Base-by-base conservation (phyloP, 768 basidiomycete species). In the Omphalotus guepiniiformis region DNA sequence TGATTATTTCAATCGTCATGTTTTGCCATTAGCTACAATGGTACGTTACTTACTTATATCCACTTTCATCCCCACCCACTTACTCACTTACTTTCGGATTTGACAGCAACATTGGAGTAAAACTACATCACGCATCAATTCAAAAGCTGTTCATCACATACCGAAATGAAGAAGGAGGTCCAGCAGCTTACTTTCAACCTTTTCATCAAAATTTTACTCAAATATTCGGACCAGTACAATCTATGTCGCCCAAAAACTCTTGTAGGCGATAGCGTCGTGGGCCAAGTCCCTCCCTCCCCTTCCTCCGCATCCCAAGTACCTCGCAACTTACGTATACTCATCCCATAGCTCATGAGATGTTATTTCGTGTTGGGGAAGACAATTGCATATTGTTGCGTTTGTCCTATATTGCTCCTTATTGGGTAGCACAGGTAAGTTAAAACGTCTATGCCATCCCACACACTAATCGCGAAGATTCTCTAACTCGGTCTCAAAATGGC, bases 211-310 rank as follows among this genome's bases (percentile, higher is more conserved):
- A 64, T 19, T 66, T 65, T 39, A 66, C 67, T 6, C 64, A 71
- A 35, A 53, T 67, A 12, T 65, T 71, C 47, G 67, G 64, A 28
- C n/a, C n/a, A 69, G 65, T 42, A 58, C 67, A 9, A 55, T 70
- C 27, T 70, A 68, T 50, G 53, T 65, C 19, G 52, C 57, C 1
- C 71, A 71, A 51, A n/a, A n/a, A 71, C 69, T 4, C 53, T 71
- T 22, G 55, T 70, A 1, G 71, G 69, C 15, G 71, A 71, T 47
- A 56, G 58, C 16, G 63, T 69, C 21, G 62, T 66, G 50, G 67
- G n/a, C n/a, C 68, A 48, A 11, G 63, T 57, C 23, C 6, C 12
- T 28, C 36, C n/a, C 3, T n/a, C n/a, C n/a, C n/a, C n/a, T n/a
- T n/a, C n/a, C n/a, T n/a, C 8, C 26, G 15, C 21, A 19, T 26